Evolutionary conservation across 169 alveolate species (phyloP), one percentile per base, ranked within the genome.

Genomic region (Plasmodium gallinaceum): DNA sequence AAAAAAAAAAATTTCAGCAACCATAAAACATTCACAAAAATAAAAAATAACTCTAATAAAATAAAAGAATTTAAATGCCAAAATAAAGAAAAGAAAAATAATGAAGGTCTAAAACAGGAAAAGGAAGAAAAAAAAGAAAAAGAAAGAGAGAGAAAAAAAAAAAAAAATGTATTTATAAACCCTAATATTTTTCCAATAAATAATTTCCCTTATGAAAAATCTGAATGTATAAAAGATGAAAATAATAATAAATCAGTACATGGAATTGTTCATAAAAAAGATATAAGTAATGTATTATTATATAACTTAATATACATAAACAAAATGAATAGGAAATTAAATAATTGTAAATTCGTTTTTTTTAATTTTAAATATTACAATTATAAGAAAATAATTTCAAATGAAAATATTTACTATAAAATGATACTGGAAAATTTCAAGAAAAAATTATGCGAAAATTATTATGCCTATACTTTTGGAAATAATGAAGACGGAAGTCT

Each of bases 381-480:
- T 51, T 78, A 46, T 78, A 78, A 78, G 24, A 78, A 65, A 78
- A 57, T 78, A 18, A 66, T 78, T 58, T 64, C 76, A 46, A 73
- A 78, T 78, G 64, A 64, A 26, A 58, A 70, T 57, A 78, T 64
- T n/a, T 78, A 78, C 65, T 78, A 78, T 60, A 78, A 78, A 78
- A 66, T 78, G 46, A 65, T 78, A 65, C 64, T 78, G 22, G 76
- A 78, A 64, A 52, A 68, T 18, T 78, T 78, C 43, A 78, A 78
- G 80, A 65, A 37, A 37, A 78, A 78, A 48, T 51, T 78, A 43
- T 65, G 89, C 61, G 76, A 78, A 78, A 65, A 45, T 78, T 78
- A 78, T 43, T 78, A 78, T 78, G 89, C 89, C 16, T 78, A 65
- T 24, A 78, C 89, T 16, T 78, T 78, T 78, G 89, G 89, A 64